A percentile compares a stretch with the other conserved stretches of the same genome.
Evolutionary conservation across 352 stramenopile genomes (phyloP).

Genomic region (Phytopythium helicoides): DNA sequence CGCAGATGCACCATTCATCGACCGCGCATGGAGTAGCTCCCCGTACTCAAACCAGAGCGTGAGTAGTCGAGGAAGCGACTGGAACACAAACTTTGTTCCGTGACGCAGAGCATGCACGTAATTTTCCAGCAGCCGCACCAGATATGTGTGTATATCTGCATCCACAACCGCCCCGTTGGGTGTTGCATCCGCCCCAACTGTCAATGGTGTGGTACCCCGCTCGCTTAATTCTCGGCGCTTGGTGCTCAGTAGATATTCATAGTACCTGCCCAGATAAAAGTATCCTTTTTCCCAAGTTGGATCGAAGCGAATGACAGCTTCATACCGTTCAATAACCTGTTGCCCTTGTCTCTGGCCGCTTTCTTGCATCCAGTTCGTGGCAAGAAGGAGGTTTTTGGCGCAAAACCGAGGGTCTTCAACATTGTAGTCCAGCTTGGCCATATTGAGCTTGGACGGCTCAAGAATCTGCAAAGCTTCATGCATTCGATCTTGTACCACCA

Average conservation of each 20-base stretch:
- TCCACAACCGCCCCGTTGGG: conserved; percentile 39
- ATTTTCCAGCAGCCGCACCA: conserved; percentile 93
- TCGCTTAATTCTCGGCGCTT: conserved; percentile 44
- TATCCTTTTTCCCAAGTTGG: conserved; percentile 94
- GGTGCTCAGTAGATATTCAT: conserved; percentile 86
- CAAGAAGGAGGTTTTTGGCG: conserved; percentile 90
- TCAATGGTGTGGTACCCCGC: conserved; percentile 1
- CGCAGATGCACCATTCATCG: conserved; percentile 33
- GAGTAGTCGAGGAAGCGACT: conserved; percentile 96
- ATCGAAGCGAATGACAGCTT: conserved; percentile 93
- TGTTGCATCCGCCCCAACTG: conserved; percentile 39
- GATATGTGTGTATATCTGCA: conserved; percentile 51
- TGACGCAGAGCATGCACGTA: conserved; percentile 88
- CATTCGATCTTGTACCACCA: conserved; percentile 80
- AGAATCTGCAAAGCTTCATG: conserved; percentile 84
- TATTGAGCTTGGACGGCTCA: conserved; percentile 78
- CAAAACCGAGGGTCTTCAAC: conserved; percentile 71
- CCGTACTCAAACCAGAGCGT: conserved; percentile 98
- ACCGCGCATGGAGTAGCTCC: conserved; percentile 53
- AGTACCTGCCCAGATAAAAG: conserved; percentile 90
- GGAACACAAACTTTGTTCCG: conserved; percentile 96
- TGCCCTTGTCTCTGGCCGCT: conserved; percentile 91
- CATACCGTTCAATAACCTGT: conserved; percentile 94
- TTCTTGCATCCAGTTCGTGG: conserved; percentile 96
- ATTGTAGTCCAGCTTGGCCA: conserved; percentile 68